These are phyloP conservation scores for Suillus subluteus DNA, from an alignment of 768 basidiomycete genomes.

Conservation along the genomic window DNA sequence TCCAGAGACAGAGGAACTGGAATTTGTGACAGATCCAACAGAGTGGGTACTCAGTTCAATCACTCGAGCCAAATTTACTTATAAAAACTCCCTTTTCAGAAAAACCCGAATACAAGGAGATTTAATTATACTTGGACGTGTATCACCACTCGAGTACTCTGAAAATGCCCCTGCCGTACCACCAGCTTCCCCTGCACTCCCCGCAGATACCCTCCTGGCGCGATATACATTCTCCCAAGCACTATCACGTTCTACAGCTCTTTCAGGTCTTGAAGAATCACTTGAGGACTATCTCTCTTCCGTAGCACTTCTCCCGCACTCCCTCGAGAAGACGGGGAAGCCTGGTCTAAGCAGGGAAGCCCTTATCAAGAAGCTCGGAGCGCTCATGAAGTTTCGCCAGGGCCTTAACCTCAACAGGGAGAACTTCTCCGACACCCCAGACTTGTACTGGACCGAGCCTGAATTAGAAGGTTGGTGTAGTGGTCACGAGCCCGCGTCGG, in stretches of 20 bases:
- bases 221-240: constrained; percentile 94
- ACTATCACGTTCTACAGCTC: constrained; percentile 83
- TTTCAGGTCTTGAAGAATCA: constrained; percentile 85
- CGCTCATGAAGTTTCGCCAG: constrained; percentile 90
- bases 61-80: background rate
- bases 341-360: constrained; percentile 81
- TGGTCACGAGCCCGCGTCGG: background rate
- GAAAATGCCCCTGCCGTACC: constrained; percentile 47
- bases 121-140: constrained; percentile 84
- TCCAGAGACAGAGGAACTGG: constrained; percentile 86
- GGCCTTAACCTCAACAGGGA: constrained; percentile 88
- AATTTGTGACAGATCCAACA: constrained; percentile 88
- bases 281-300: constrained; percentile 84
- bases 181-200: constrained; percentile 57
- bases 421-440: constrained; percentile 86
- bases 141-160: constrained; percentile 58
- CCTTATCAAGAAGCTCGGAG: constrained; percentile 90
- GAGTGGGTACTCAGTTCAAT: constrained; percentile 56
- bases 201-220: constrained; percentile 74
- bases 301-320: constrained; percentile 77
- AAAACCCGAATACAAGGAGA: constrained; percentile 89
- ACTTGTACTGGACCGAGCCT: constrained; percentile 95
- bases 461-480: constrained; percentile 72
- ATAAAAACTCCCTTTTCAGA: constrained; percentile 41
- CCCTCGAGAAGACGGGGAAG: constrained; percentile 77